These are phyloP conservation scores for Penicillium sp. DNA, from an alignment of 2,329 filamentous ascomycete species.

Conservation along the genomic window DNA sequence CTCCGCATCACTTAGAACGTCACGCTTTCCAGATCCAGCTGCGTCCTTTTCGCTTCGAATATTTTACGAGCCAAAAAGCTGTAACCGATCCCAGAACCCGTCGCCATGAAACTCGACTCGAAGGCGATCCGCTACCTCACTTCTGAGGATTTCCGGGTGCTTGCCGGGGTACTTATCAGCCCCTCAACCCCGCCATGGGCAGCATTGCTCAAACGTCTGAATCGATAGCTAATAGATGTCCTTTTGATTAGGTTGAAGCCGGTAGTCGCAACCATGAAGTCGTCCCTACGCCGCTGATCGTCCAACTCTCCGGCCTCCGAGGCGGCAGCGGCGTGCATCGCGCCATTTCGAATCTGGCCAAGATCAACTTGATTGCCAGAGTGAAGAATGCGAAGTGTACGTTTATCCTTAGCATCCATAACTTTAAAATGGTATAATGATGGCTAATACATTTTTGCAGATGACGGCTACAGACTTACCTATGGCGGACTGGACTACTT, in stretches of 20 bases:
- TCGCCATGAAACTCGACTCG: conserved; percentile 87
- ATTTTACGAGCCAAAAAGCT: background rate
- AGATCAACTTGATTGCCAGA: conserved; percentile 84
- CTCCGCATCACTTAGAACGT: conserved; percentile 16
- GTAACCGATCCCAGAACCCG: background rate
- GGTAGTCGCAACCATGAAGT: conserved; percentile 97
- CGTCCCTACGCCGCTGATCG: conserved; percentile 86
- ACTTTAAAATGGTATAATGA: background rate
- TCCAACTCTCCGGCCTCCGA: conserved; percentile 76
- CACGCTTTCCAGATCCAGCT: background rate
- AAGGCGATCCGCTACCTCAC: conserved; percentile 90
- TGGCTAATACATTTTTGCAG: conserved; percentile 30
- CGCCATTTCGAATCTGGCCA: conserved; percentile 87
- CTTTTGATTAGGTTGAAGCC: conserved; percentile 70
- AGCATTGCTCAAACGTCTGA: background rate
- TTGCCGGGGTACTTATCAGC: conserved; percentile 71
- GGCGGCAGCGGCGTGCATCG: conserved; percentile 77
- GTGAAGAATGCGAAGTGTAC: conserved; percentile 88
- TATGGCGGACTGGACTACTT: conserved; percentile 98
- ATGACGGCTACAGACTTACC: conserved; percentile 94
- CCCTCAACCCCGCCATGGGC: conserved; percentile 25
- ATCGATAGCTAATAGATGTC: conserved; percentile 5
- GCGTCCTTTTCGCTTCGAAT: background rate
- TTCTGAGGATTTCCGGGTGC: conserved; percentile 89
- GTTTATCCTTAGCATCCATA: conserved; percentile 2